Conservation (phyloP, 345 rosid species). For the Dipteronia sinensis region DNA sequence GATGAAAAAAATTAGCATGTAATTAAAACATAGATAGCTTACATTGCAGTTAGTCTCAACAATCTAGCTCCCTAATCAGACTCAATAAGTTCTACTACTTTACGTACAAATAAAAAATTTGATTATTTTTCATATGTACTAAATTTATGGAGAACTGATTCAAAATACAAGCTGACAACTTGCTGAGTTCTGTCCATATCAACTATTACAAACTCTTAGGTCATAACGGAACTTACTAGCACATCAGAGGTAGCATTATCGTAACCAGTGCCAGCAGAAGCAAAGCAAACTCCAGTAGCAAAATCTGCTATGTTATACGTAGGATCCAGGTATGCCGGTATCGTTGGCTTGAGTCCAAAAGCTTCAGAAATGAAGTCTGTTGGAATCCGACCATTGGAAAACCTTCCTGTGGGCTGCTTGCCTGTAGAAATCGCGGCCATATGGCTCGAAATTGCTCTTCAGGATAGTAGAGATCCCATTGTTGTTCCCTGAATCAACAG, state of each 20-base stretch:
- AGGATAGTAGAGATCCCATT: constrained; percentile 62
- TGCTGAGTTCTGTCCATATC: background rate
- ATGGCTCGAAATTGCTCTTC: constrained; percentile 76
- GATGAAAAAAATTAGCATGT: background rate
- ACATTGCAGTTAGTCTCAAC: background rate
- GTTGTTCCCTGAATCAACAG: constrained; percentile 85
- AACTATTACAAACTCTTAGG: background rate
- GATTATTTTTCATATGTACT: background rate
- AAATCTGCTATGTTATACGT: constrained; percentile 57
- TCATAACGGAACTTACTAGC: constrained; percentile 53
- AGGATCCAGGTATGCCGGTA: constrained; percentile 88
- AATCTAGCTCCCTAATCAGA: background rate
- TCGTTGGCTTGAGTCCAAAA: constrained; percentile 58
- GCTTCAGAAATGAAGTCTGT: constrained; percentile 81
- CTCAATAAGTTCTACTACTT: background rate
- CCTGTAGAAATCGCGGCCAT: constrained; percentile 74
- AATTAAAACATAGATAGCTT: background rate
- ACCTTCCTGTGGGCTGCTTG: constrained; percentile 68
- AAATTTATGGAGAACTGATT: constrained; percentile 4
- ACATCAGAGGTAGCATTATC: constrained; percentile 76
- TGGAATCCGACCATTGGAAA: constrained; percentile 72
- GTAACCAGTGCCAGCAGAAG: constrained; percentile 91
- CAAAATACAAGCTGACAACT: background rate
- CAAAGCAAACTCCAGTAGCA: constrained; percentile 83
- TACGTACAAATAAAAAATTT: background rate